phyloP scores from a whole-genome alignment of 192 early-diverging fungal species.

The Dimargaris cristalligena region DNA sequence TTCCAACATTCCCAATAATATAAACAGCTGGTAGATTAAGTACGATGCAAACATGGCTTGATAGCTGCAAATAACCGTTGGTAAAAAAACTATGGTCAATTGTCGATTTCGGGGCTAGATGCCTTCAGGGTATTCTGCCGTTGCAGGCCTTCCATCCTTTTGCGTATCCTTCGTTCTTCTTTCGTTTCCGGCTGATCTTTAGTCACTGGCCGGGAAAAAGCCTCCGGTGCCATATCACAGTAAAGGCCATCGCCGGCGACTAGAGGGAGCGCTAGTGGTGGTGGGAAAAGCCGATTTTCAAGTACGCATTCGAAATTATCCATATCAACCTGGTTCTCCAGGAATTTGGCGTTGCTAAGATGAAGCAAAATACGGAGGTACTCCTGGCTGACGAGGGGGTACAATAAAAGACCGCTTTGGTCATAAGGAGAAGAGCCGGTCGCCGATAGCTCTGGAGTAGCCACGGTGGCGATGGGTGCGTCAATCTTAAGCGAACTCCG shows the following conservation, averaged over 20 bases:
- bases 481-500: conserved; percentile 33
- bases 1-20: too few species aligned
- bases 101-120: too few species aligned
- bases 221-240: conserved; percentile 10
- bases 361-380: conserved; percentile 24
- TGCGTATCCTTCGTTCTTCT: conserved; percentile 25
- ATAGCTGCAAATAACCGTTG: too few species aligned
- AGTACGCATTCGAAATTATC: conserved; percentile 9
- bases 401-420: conserved; percentile 12
- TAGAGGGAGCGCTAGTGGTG: conserved; percentile 7
- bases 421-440: conserved; percentile 11
- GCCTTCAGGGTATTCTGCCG: too few species aligned
- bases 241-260: conserved; percentile 10
- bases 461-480: conserved; percentile 30
- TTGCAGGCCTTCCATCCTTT: conserved; percentile 21
- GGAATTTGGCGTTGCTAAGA: conserved; percentile 32
- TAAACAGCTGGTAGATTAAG: too few species aligned
- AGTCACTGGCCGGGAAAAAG: not conserved
- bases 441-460: not conserved
- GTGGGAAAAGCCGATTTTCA: too few species aligned
- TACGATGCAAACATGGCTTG: too few species aligned
- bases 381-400: conserved; percentile 22
- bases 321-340: conserved; percentile 16
- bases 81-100: too few species aligned
- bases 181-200: conserved; percentile 20